These are phyloP conservation scores for Triangularia setosa DNA, from an alignment of 2,329 filamentous ascomycete genomes.

Conservation along the genomic window DNA sequence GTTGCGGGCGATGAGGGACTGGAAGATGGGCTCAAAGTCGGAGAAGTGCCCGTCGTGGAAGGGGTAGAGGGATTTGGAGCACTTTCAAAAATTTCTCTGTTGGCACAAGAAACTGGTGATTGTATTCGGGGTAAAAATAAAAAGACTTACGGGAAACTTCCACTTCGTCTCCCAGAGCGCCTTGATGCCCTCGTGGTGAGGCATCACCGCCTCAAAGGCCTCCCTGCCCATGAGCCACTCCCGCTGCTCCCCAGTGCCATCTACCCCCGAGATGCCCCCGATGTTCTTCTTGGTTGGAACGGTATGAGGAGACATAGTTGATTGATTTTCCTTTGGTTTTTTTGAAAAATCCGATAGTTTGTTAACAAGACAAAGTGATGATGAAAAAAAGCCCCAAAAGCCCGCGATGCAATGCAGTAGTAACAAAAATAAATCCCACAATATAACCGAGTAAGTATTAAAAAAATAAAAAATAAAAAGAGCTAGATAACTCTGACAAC, in stretches of 20 bases:
- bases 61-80: constrained; percentile 61
- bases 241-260: constrained; percentile 8
- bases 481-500: constrained; percentile 28
- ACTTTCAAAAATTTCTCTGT: constrained; percentile 32
- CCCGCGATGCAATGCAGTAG: not conserved
- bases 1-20: constrained; percentile 55
- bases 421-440: not conserved
- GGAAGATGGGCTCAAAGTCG: constrained; percentile 68
- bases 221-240: constrained; percentile 43
- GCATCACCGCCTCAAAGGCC: constrained; percentile 43
- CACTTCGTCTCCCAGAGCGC: constrained; percentile 73
- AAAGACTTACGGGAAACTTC: constrained; percentile 56
- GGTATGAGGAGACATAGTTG: constrained; percentile 31
- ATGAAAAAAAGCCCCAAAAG: not conserved
- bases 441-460: constrained; percentile 15
- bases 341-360: not conserved
- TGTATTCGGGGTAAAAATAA: not conserved
- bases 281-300: not conserved
- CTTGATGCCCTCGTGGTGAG: constrained; percentile 57
- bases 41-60: constrained; percentile 68
- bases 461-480: no score
- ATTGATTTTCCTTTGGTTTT: not conserved
- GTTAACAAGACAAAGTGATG: not conserved
- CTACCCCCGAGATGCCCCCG: not conserved
- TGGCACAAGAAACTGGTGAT: not conserved